Percentiles rank a stretch among this genome's conserved stretches.
Evolutionary conservation across 2,329 filamentous ascomycete genomes (phyloP).

Genomic region (Fusarium tuaranense): DNA sequence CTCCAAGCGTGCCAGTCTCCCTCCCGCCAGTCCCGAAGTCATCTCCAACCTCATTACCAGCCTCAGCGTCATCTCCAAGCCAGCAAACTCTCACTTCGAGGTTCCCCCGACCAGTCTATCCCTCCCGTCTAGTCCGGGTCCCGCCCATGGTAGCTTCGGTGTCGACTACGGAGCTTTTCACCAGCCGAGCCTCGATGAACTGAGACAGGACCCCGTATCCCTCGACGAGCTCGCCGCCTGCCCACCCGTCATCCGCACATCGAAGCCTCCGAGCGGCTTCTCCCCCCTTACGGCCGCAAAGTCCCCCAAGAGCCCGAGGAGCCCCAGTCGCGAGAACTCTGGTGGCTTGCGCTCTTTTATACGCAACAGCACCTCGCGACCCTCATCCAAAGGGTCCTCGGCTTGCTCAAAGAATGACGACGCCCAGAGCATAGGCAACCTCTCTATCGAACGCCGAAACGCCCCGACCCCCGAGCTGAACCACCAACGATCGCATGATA

Average conservation of each 20-base stretch:
- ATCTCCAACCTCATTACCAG: conserved; percentile 78
- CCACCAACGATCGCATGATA: conserved; percentile 68
- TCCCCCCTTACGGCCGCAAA: conserved; percentile 77
- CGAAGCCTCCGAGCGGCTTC: conserved; percentile 82
- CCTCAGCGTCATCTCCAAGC: conserved; percentile 74
- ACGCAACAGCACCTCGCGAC: conserved; percentile 62
- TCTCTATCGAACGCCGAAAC: conserved; percentile 71
- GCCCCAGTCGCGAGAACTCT: conserved; percentile 60
- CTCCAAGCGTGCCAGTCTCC: conserved; percentile 41
- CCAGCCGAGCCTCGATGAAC: conserved; percentile 61
- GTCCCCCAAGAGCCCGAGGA: conserved; percentile 61
- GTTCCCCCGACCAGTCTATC: conserved; percentile 58
- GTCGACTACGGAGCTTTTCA: conserved; percentile 79
- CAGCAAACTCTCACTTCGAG: conserved; percentile 78
- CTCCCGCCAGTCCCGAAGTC: conserved; percentile 73
- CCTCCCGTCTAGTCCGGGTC: conserved; percentile 50
- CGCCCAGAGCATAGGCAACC: conserved; percentile 71
- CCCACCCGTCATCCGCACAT: conserved; percentile 82
- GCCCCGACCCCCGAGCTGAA: conserved; percentile 62
- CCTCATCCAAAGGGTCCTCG: conserved; percentile 69
- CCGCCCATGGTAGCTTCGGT: conserved; percentile 70
- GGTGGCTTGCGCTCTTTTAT: conserved; percentile 71
- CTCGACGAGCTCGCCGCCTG: conserved; percentile 71
- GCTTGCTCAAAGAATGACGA: conserved; percentile 68
- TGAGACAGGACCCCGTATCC: conserved; percentile 59